phyloP scores from a whole-genome alignment of 495 filamentous ascomycete species.

The Parathielavia hyrcaniae region DNA sequence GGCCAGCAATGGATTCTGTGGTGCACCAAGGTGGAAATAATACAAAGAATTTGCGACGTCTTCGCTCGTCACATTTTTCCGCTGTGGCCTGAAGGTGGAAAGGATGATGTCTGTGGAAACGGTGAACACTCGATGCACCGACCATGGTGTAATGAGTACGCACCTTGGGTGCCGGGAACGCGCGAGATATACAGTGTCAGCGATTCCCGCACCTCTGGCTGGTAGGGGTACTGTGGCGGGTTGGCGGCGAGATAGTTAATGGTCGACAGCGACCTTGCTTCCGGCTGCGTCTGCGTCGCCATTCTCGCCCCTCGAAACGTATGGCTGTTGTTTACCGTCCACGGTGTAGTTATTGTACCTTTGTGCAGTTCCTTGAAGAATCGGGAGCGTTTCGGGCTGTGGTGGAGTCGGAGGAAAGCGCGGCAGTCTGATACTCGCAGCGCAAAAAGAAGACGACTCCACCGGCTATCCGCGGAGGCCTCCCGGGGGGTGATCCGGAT shows the following conservation, averaged over 20 bases:
- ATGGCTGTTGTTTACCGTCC: no score
- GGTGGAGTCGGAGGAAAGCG: no score
- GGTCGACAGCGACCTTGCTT: slow-evolving; percentile 75
- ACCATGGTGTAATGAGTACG: slow-evolving; percentile 20
- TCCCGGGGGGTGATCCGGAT: no score
- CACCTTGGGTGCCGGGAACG: slow-evolving; percentile 86
- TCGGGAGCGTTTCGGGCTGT: no score
- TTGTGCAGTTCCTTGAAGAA: no score
- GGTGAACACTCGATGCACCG: slow-evolving; percentile 16
- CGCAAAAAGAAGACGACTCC: no score
- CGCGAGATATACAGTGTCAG: slow-evolving; percentile 83
- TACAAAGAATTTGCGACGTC: slow-evolving; percentile 86
- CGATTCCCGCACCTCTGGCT: slow-evolving; percentile 61
- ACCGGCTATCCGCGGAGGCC: no score
- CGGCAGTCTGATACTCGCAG: no score
- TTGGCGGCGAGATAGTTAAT: slow-evolving; percentile 77
- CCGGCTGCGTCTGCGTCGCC: slow-evolving; percentile 44
- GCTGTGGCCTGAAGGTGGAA: slow-evolving; percentile 79
- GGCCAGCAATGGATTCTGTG: slow-evolving; percentile 49
- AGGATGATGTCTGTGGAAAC: slow-evolving; percentile 74
- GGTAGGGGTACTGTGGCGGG: slow-evolving; percentile 71
- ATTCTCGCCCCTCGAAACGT: slow-evolving; percentile 9
- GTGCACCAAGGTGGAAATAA: slow-evolving; percentile 74
- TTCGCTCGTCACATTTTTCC: slow-evolving; percentile 78
- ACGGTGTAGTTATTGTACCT: no score